Evolutionary conservation across 2,329 filamentous ascomycete genomes (phyloP).

Genomic region (Sporothrix euskadiensis): DNA sequence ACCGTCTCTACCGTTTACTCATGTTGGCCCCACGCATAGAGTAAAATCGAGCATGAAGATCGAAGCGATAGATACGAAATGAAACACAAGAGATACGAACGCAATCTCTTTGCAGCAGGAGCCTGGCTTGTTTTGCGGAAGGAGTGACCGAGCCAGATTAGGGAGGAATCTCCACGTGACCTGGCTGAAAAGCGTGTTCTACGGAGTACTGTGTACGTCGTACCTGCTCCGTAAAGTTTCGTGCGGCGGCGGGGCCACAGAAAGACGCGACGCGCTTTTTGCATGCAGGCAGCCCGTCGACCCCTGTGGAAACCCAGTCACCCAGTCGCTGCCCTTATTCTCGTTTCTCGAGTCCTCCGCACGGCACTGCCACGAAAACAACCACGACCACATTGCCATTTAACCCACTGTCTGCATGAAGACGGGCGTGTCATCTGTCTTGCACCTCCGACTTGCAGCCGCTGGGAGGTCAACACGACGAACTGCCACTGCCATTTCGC

Average conservation of each 20-base stretch:
- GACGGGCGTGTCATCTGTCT: slow-evolving; percentile 29
- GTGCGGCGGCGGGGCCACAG: neutral
- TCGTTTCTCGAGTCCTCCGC: neutral
- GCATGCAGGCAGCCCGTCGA: neutral
- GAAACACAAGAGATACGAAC: no score
- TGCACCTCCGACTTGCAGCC: slow-evolving; percentile 32
- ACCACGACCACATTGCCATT: slow-evolving; percentile 9
- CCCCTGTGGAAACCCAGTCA: slow-evolving; percentile 2
- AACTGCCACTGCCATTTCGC: slow-evolving; percentile 20
- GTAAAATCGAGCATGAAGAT: no score
- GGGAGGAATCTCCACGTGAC: neutral
- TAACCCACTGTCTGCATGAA: slow-evolving; percentile 34
- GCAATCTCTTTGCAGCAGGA: no score
- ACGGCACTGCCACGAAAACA: neutral
- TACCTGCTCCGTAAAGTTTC: neutral
- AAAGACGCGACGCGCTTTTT: slow-evolving; percentile 27
- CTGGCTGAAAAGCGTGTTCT: neutral
- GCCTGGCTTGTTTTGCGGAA: no score
- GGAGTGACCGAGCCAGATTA: neutral
- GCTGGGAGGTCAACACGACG: slow-evolving; percentile 26
- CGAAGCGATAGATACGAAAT: no score
- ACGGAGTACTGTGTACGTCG: neutral
- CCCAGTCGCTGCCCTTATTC: neutral
- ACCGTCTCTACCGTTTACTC: no score
- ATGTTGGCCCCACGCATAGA: no score